Evolutionary conservation across 2,329 filamentous ascomycete genomes (phyloP).

Genomic region (Phaeomoniella chlamydospora): DNA sequence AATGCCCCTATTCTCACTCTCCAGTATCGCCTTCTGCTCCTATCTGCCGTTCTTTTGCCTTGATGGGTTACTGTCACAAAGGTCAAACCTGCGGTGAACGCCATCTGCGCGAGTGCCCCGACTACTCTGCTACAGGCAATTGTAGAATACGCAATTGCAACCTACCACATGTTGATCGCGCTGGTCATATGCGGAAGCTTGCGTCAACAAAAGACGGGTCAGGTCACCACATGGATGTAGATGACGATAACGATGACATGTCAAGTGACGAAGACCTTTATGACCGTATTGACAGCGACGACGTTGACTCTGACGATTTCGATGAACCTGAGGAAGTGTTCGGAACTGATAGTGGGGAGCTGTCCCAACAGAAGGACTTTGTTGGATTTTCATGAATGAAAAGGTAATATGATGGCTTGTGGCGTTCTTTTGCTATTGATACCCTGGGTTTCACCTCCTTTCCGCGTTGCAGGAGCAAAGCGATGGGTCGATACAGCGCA

Average conservation of each 20-base stretch:
- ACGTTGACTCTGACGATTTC: slow-evolving; percentile 57
- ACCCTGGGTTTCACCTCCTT: slow-evolving; percentile 1
- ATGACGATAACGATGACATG: slow-evolving; percentile 50
- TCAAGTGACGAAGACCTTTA: slow-evolving; percentile 66
- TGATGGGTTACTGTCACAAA: slow-evolving; percentile 76
- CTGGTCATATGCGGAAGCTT: slow-evolving; percentile 48
- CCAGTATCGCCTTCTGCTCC: slow-evolving; percentile 60
- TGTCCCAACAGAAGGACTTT: slow-evolving; percentile 39
- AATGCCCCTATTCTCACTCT: slow-evolving; percentile 79
- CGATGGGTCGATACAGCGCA: too few species aligned
- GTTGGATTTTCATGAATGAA: slow-evolving; percentile 26
- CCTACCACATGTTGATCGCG: slow-evolving; percentile 75
- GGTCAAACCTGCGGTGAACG: slow-evolving; percentile 64
- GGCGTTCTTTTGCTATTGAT: slow-evolving; percentile 1
- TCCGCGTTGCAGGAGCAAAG: too few species aligned
- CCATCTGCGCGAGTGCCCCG: slow-evolving; percentile 86
- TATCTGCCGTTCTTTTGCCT: slow-evolving; percentile 74
- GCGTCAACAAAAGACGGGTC: background rate
- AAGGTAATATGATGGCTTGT: background rate
- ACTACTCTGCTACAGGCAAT: slow-evolving; percentile 79
- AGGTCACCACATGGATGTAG: slow-evolving; percentile 14
- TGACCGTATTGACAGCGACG: slow-evolving; percentile 52
- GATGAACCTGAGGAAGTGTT: slow-evolving; percentile 25
- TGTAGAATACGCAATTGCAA: slow-evolving; percentile 74
- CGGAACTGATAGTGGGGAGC: slow-evolving; percentile 26